Conservation (phyloP, 805 yeast genomes). For the Kazachstania viticola region DNA sequence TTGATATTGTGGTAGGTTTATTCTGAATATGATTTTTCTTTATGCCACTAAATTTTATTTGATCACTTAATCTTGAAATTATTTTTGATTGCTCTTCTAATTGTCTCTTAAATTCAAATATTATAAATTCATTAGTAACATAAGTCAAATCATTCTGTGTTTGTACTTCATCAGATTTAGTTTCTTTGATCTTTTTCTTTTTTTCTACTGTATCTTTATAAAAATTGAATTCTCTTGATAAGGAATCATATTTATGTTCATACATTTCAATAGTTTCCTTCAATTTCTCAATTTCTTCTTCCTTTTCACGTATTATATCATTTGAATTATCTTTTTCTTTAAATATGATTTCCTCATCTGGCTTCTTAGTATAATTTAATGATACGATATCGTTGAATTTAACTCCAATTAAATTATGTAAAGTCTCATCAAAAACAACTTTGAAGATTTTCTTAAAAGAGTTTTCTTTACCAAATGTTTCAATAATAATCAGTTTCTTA, state of each 20-base stretch:
- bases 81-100: slow-evolving; percentile 19
- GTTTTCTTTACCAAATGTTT: slow-evolving; percentile 22
- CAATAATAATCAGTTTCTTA: slow-evolving; percentile 9
- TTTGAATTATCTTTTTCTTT: not conserved
- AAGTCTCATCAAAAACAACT: slow-evolving; percentile 19
- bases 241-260: slow-evolving; percentile 18
- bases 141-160: too few species aligned
- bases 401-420: slow-evolving; percentile 23
- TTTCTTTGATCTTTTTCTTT: not conserved
- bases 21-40: not conserved
- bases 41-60: too few species aligned
- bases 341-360: not conserved
- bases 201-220: slow-evolving; percentile 15
- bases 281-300: slow-evolving; percentile 10
- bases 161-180: too few species aligned
- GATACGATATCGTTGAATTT: slow-evolving; percentile 13
- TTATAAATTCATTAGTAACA: slow-evolving; percentile 19
- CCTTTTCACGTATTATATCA: slow-evolving; percentile 11
- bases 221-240: slow-evolving; percentile 20
- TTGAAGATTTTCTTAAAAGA: slow-evolving; percentile 23
- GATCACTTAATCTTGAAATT: slow-evolving; percentile 15
- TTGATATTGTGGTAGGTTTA: not conserved
- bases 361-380: not conserved
- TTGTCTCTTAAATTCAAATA: slow-evolving; percentile 21
- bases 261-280: slow-evolving; percentile 11